Conservation (phyloP, 176 grass and related monocot genomes). For the Canna indica region DNA sequence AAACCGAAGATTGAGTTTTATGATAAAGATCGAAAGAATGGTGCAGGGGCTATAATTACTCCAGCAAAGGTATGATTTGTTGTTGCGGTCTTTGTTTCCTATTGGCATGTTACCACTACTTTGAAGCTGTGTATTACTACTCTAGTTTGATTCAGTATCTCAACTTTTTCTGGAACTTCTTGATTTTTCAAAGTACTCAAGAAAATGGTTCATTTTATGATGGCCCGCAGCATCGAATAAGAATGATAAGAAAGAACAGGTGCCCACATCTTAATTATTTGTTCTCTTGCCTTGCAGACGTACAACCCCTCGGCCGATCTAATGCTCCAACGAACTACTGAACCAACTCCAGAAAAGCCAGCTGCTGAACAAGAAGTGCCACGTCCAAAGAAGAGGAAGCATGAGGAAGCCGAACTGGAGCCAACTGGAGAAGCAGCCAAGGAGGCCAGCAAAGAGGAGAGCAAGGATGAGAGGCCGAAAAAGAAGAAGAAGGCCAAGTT, state of each 20-base stretch:
- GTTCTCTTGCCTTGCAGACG: conserved; percentile 36
- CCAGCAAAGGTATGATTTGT: conserved; percentile 41
- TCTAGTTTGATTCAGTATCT: not conserved
- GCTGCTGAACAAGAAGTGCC: conserved; percentile 1
- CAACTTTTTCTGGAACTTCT: too few relatives aligned
- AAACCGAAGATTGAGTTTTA: conserved; percentile 78
- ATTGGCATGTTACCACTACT: too few relatives aligned
- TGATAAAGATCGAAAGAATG: conserved; percentile 81
- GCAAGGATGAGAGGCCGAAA: not conserved
- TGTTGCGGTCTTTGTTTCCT: too few relatives aligned
- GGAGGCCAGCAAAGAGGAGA: conserved; percentile 11
- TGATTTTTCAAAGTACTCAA: too few relatives aligned
- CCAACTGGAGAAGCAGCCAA: conserved; percentile 3
- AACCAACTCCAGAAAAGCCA: conserved; percentile 29
- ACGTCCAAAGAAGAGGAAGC: conserved; percentile 53
- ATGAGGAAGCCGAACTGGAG: conserved; percentile 16
- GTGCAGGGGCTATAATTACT: conserved; percentile 57
- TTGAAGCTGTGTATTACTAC: not conserved
- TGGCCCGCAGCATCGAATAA: too few relatives aligned
- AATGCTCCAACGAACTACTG: conserved; percentile 27
- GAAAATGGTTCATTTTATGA: too few relatives aligned
- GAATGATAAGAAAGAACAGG: not conserved
- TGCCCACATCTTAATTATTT: not conserved
- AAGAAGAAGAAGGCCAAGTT: conserved; percentile 31
- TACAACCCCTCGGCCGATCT: conserved; percentile 74